A percentile compares a stretch with the other conserved stretches of the same genome.
These are phyloP conservation scores for Dactylorhiza incarnata DNA, from an alignment of 106 monocot genomes.

Conservation along the genomic window DNA sequence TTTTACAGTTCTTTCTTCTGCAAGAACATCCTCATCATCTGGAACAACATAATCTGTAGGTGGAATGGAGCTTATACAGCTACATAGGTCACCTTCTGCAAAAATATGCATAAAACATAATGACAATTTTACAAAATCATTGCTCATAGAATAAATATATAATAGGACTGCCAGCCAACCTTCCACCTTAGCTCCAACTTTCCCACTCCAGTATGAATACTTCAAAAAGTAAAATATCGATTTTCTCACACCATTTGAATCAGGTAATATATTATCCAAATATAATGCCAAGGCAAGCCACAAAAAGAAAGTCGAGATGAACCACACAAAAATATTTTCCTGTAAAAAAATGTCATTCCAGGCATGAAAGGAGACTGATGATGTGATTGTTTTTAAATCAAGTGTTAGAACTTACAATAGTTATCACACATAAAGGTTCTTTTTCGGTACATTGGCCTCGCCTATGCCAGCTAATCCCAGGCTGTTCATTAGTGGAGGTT, in stretches of 20 bases:
- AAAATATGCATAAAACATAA: constrained; percentile 8
- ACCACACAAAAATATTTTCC: constrained; percentile 75
- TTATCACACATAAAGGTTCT: constrained; percentile 55
- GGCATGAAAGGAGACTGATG: background rate
- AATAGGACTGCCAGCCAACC: constrained; percentile 20
- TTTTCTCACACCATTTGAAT: constrained; percentile 80
- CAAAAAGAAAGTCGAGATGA: constrained; percentile 69
- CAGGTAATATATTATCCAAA: constrained; percentile 78
- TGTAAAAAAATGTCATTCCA: constrained; percentile 18
- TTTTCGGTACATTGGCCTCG: constrained; percentile 41
- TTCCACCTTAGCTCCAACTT: constrained; percentile 67
- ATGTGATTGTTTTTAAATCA: background rate
- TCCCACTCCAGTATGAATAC: constrained; percentile 82
- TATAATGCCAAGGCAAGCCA: constrained; percentile 89
- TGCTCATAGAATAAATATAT: background rate
- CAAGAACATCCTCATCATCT: constrained; percentile 88
- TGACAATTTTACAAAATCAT: background rate
- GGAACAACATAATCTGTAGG: constrained; percentile 50
- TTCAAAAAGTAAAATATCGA: constrained; percentile 65
- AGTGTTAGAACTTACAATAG: constrained; percentile 46
- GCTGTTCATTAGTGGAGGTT: constrained; percentile 63
- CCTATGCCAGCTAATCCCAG: constrained; percentile 61
- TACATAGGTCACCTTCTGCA: constrained; percentile 69
- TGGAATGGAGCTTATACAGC: constrained; percentile 56
- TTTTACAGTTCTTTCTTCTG: constrained; percentile 64